Base-by-base conservation (phyloP, 2,329 filamentous ascomycete genomes). In the Fusarium sambucinum region DNA sequence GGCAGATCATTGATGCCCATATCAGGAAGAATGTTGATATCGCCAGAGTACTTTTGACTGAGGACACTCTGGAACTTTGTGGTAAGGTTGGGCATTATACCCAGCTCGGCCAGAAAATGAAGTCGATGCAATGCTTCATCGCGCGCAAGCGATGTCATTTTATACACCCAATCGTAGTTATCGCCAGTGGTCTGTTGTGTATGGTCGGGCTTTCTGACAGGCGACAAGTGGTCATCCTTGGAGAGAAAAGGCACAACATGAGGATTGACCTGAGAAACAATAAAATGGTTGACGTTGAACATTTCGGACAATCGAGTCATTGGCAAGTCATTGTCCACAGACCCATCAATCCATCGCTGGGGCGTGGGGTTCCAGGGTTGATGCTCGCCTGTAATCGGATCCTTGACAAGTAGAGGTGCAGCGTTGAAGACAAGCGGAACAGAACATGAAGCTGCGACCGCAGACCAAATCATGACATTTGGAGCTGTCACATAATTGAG, bases 211-310 rank as follows among this genome's bases (percentile, higher is more conserved):
- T 71, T 72, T 33, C 68, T 57, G 1, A 76, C 70, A 5, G 83
- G 80, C 9, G 80, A 79, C 2, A 86, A 77, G 27, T 86, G 84
- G 63, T 93, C 91, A 59, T 96, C 92, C 69, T 90, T 92, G 17
- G 87, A 84, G 17, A 97, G 81, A 73, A 98, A 97, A 0, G 93
- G 93, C 0, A 96, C 88, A 11, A 97, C 92, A 73, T 98, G 95
- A 1, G 95, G 95, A 73, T 98, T 98, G 51, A 97, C 94, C 77
- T 98, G 95, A 0, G 94, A 97, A 19, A 97, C 95, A 70, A 98
- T 97, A 76, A 97, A 97, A 77, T 97, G 95, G 75, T 97, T 97
- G 76, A 97, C 94, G 75, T 97, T 97, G 83, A 97, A 97, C 91
- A 97, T 94, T 75, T 97, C 94, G 1, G 94, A 90, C 17, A 98